Conservation (phyloP, 805 yeast genomes). For the Teunomyces pallodes region DNA sequence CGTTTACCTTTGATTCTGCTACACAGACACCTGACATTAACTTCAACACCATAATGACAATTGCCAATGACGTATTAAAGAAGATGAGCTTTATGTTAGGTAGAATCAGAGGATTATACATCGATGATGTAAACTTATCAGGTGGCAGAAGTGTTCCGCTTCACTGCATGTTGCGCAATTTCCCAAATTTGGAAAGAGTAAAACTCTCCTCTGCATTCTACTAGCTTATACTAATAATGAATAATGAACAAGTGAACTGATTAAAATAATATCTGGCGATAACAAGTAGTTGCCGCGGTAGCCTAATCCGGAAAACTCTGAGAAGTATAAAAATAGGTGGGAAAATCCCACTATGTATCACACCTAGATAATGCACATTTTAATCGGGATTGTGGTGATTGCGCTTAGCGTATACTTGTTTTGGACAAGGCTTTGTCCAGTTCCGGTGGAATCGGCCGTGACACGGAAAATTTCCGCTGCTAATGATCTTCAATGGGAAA, state of each 20-base stretch:
- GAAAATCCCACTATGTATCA: neutral
- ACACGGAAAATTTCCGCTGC: neutral
- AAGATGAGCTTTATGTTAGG: slow-evolving; percentile 32
- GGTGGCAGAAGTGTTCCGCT: slow-evolving; percentile 33
- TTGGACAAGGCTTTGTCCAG: neutral
- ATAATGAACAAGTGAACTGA: neutral
- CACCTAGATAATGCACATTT: neutral
- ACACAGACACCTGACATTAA: slow-evolving; percentile 13
- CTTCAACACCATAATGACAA: slow-evolving; percentile 27
- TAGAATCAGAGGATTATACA: slow-evolving; percentile 28
- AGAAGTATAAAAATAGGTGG: neutral
- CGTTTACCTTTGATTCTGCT: slow-evolving; percentile 4
- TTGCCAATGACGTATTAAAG: slow-evolving; percentile 35
- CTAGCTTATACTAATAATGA: neutral
- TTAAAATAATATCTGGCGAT: neutral
- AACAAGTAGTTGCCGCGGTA: neutral
- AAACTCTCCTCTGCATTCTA: slow-evolving; percentile 16
- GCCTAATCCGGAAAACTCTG: neutral
- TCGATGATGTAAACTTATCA: slow-evolving; percentile 28
- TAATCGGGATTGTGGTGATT: neutral
- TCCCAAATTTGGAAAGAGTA: slow-evolving; percentile 30
- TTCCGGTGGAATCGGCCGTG: neutral
- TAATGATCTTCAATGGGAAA: slow-evolving; percentile 42
- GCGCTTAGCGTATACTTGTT: neutral
- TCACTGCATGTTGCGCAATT: slow-evolving; percentile 27